Conservation (phyloP, 1,284 basidiomycete genomes). For the Boletus semigastroideus region DNA sequence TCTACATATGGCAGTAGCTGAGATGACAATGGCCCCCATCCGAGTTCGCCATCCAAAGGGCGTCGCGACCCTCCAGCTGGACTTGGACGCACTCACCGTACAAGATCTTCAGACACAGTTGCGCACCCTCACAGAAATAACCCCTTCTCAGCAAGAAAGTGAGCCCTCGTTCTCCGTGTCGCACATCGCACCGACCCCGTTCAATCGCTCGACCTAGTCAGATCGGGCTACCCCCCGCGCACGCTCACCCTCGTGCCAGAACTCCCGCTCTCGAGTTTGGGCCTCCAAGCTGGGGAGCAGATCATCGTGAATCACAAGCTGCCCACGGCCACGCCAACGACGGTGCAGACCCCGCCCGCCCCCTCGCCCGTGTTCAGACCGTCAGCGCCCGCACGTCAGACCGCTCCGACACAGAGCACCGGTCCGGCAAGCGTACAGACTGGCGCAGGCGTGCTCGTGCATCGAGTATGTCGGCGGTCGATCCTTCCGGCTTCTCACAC, state of each 20-base stretch:
- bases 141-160: conserved; percentile 77
- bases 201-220: conserved; percentile 51
- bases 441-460: conserved; percentile 60
- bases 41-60: conserved; percentile 82
- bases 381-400: conserved; percentile 11
- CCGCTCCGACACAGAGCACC: conserved; percentile 23
- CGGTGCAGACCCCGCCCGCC: conserved; percentile 6
- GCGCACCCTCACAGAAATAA: conserved; percentile 63
- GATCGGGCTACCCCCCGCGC: conserved; percentile 81
- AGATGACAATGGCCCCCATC: conserved; percentile 55
- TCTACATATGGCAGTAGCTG: conserved; percentile 8
- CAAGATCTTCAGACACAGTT: conserved; percentile 74
- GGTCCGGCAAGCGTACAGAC: conserved; percentile 60
- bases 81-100: conserved; percentile 62
- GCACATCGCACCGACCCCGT: not conserved
- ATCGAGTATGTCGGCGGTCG: conserved; percentile 47
- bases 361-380: conserved; percentile 12
- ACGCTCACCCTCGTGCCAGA: conserved; percentile 69
- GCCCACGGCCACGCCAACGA: conserved; percentile 12
- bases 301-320: conserved; percentile 68
- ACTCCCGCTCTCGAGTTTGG: conserved; percentile 72
- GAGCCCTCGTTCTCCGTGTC: conserved; percentile 34
- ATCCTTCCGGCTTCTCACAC: not conserved
- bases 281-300: conserved; percentile 77
- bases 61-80: conserved; percentile 73